Conservation (phyloP, 495 filamentous ascomycete species). For the Clohesyomyces aquaticus region DNA sequence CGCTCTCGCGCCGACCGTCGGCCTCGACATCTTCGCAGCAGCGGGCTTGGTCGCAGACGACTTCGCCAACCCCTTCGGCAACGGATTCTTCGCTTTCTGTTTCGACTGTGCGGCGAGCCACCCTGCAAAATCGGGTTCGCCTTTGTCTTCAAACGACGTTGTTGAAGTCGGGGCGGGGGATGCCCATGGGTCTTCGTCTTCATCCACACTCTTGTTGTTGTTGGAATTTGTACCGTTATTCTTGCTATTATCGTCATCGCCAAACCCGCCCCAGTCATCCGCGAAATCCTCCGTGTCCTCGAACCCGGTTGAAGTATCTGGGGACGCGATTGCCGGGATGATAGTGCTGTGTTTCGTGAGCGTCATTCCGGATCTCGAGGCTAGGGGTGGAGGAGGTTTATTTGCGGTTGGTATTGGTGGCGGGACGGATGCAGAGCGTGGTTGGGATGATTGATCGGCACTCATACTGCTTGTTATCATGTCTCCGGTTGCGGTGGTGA, state of each 20-base stretch:
- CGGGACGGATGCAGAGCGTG: constrained; percentile 40
- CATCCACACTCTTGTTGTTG: constrained; percentile 17
- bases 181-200: constrained; percentile 34
- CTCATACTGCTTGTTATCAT: constrained; percentile 66
- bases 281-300: constrained; percentile 62
- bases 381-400: constrained; percentile 3
- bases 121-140: constrained; percentile 90
- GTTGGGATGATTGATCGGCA: constrained; percentile 39
- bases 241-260: constrained; percentile 47
- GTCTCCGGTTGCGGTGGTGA: constrained; percentile 79
- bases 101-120: constrained; percentile 90
- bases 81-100: constrained; percentile 56
- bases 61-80: constrained; percentile 79
- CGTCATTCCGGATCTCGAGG: constrained; percentile 12
- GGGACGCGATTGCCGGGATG: constrained; percentile 47
- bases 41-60: constrained; percentile 56
- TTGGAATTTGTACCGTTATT: constrained; percentile 2
- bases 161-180: constrained; percentile 43
- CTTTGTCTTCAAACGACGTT: constrained; percentile 73
- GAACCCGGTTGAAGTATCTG: constrained; percentile 27
- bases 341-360: constrained; percentile 53
- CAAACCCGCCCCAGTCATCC: constrained; percentile 51
- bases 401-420: constrained; percentile 19
- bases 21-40: constrained; percentile 39
- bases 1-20: constrained; percentile 44